Conservation (phyloP, 1,139 yeast genomes). For the Nematodospora anomalae region DNA sequence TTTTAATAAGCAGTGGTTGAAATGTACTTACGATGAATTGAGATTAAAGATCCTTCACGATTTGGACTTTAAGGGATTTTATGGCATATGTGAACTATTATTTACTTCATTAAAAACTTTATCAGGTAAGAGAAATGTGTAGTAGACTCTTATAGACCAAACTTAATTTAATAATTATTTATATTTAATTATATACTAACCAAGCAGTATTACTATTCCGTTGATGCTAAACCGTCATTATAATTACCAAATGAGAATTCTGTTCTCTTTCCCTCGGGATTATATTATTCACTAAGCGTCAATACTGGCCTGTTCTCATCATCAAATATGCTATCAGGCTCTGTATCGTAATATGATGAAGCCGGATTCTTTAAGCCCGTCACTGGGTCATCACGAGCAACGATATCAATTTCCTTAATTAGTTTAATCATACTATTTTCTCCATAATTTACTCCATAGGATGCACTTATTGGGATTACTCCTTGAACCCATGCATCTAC, state of each 20-base stretch:
- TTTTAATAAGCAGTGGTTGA: slow-evolving; percentile 29
- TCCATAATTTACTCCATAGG: slow-evolving; percentile 61
- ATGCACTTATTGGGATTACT: slow-evolving; percentile 43
- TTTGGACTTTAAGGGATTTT: slow-evolving; percentile 38
- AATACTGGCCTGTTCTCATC: slow-evolving; percentile 5
- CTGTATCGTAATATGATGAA: slow-evolving; percentile 40
- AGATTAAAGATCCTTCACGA: slow-evolving; percentile 37
- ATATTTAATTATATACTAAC: background rate
- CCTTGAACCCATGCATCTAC: slow-evolving; percentile 58
- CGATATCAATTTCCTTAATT: slow-evolving; percentile 50
- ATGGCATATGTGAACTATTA: slow-evolving; percentile 45
- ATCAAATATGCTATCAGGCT: slow-evolving; percentile 19
- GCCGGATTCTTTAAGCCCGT: slow-evolving; percentile 49
- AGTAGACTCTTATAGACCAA: background rate
- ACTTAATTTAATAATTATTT: background rate
- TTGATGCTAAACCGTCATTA: slow-evolving; percentile 11
- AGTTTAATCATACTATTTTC: slow-evolving; percentile 60
- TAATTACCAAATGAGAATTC: slow-evolving; percentile 11
- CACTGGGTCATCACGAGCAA: slow-evolving; percentile 42
- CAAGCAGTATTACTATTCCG: background rate
- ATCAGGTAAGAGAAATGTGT: slow-evolving; percentile 20
- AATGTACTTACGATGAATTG: slow-evolving; percentile 35
- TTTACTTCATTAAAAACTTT: slow-evolving; percentile 49
- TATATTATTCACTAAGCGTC: slow-evolving; percentile 4
- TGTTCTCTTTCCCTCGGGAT: slow-evolving; percentile 7